These are phyloP conservation scores for Xerocomellus chrysenteron DNA, from an alignment of 768 basidiomycete species.

Conservation along the genomic window DNA sequence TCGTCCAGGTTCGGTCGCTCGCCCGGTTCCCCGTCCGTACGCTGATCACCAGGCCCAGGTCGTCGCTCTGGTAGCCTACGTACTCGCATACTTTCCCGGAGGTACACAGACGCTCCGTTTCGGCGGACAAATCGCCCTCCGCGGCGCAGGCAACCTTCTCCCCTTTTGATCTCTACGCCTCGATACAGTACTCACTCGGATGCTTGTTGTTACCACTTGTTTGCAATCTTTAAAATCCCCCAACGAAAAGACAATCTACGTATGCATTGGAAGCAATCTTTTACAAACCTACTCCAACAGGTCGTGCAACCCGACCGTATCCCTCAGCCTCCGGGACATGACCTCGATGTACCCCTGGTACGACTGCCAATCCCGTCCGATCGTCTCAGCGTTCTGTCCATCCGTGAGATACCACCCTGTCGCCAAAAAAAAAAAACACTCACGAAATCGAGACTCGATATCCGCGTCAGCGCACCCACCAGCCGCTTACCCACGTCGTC, in stretches of 20 bases:
- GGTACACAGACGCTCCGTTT: slow-evolving; percentile 78
- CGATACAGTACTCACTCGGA: neutral
- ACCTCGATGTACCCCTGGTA: slow-evolving; percentile 74
- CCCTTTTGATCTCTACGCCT: slow-evolving; percentile 52
- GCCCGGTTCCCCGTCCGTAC: neutral
- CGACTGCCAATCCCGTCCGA: slow-evolving; percentile 56
- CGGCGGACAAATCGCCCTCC: slow-evolving; percentile 76
- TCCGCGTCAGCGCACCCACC: slow-evolving; percentile 50
- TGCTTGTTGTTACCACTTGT: neutral
- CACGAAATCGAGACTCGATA: slow-evolving; percentile 54
- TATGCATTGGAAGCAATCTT: neutral
- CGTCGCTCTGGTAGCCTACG: slow-evolving; percentile 80
- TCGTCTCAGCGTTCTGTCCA: slow-evolving; percentile 41
- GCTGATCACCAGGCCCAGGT: slow-evolving; percentile 44
- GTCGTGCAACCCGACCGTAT: slow-evolving; percentile 59
- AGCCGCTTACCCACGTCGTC: slow-evolving; percentile 56
- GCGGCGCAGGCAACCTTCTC: slow-evolving; percentile 80
- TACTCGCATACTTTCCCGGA: slow-evolving; percentile 95
- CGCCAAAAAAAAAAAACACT: slow-evolving; percentile 12
- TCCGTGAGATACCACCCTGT: slow-evolving; percentile 13
- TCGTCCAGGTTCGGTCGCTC: slow-evolving; percentile 60
- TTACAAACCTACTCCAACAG: slow-evolving; percentile 18
- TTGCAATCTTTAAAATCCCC: slow-evolving; percentile 1
- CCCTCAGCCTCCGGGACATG: slow-evolving; percentile 69
- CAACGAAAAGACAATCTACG: neutral